Conservation (phyloP, 176 grass and related monocot species). For the Metroxylon sagu region DNA sequence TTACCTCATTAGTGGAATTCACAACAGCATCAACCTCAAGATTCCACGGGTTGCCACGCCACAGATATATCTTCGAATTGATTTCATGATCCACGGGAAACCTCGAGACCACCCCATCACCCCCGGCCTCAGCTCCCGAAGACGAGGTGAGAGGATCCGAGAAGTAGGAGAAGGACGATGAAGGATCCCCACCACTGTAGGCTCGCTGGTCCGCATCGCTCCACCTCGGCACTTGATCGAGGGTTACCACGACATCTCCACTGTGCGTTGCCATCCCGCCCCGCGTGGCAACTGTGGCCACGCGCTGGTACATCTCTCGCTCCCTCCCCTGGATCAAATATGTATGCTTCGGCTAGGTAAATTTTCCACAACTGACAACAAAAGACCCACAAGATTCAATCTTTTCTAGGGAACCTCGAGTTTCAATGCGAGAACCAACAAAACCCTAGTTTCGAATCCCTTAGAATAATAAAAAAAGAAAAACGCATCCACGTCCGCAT, state of each 20-base stretch:
- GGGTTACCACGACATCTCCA: slow-evolving; percentile 56
- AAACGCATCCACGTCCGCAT: too few species aligned
- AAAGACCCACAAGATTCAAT: too few species aligned
- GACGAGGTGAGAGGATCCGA: slow-evolving; percentile 38
- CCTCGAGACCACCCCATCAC: slow-evolving; percentile 26
- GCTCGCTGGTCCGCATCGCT: slow-evolving; percentile 72
- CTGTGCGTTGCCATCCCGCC: slow-evolving; percentile 32
- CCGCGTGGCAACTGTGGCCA: slow-evolving; percentile 13
- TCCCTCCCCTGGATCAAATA: neutral
- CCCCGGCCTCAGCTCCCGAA: slow-evolving; percentile 29
- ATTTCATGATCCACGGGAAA: slow-evolving; percentile 78
- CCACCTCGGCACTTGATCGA: slow-evolving; percentile 84
- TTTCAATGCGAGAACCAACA: too few species aligned
- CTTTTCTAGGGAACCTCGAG: too few species aligned
- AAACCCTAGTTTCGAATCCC: too few species aligned
- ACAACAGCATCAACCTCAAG: slow-evolving; percentile 98
- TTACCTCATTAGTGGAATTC: slow-evolving; percentile 97
- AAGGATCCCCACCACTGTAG: slow-evolving; percentile 38
- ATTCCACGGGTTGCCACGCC: slow-evolving; percentile 81
- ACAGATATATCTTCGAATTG: slow-evolving; percentile 88
- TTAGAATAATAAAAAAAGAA: too few species aligned
- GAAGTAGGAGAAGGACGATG: slow-evolving; percentile 33
- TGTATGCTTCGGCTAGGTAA: neutral
- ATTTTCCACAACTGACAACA: too few species aligned
- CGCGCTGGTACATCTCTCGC: slow-evolving; percentile 25